These are phyloP conservation scores for Solanum hybrid DNA, from an alignment of 305 asterid genomes.

Conservation along the genomic window DNA sequence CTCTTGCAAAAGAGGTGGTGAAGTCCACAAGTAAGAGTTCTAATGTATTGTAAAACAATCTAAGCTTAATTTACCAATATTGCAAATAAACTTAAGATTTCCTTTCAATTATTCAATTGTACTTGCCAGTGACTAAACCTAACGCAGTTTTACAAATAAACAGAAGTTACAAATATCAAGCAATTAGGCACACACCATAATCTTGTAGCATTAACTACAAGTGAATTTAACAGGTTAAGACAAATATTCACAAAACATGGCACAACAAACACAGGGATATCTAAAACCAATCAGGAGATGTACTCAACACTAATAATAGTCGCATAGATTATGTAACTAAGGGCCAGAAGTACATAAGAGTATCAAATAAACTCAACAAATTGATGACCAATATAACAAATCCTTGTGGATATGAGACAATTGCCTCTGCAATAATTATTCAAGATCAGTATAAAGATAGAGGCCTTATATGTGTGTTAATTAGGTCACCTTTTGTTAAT, in stretches of 20 bases:
- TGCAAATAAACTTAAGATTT: not conserved
- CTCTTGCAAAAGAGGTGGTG: constrained; percentile 8
- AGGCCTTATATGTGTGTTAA: not conserved
- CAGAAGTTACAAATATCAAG: not conserved
- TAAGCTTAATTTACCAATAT: not conserved
- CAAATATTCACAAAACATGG: not conserved
- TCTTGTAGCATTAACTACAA: not conserved
- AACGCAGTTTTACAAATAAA: not conserved
- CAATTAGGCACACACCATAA: not conserved
- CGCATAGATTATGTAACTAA: not conserved
- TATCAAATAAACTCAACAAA: not conserved
- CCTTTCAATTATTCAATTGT: not conserved
- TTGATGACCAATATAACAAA: not conserved
- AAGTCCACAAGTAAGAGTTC: not conserved
- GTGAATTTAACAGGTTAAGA: not conserved
- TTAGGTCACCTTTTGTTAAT: not conserved
- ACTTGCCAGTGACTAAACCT: not conserved
- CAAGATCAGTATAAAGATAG: not conserved
- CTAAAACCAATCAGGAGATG: not conserved
- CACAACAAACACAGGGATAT: not conserved
- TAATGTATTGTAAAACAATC: not conserved
- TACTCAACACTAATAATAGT: not conserved
- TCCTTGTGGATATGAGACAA: not conserved
- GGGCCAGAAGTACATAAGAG: not conserved
- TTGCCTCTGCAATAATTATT: not conserved